A percentile compares a stretch with the other conserved stretches of the same genome.
phyloP scores from a whole-genome alignment of 208 protist species.

The Leishmania arabica region DNA sequence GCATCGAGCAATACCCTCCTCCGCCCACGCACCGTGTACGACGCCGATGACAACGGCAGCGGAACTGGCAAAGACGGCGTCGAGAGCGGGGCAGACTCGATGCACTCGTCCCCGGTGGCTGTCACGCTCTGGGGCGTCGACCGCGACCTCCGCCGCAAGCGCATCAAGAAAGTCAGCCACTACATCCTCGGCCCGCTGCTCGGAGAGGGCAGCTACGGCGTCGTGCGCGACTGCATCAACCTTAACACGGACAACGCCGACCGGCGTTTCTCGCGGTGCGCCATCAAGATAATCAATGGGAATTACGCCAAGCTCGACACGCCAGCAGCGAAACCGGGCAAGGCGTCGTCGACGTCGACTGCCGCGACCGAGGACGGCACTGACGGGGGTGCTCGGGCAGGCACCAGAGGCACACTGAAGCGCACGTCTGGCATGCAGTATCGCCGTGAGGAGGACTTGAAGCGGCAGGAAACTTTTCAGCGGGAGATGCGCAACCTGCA shows the following conservation, averaged over 20 bases:
- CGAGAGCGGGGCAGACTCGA: background rate
- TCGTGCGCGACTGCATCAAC: constrained; percentile 81
- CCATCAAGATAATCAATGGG: constrained; percentile 49
- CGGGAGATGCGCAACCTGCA: constrained; percentile 79
- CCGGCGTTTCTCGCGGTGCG: constrained; percentile 41
- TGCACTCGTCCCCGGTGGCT: constrained; percentile 28
- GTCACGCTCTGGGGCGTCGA: constrained; percentile 59
- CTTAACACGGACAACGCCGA: constrained; percentile 49
- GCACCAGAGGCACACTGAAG: constrained; percentile 1
- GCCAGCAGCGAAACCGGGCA: background rate
- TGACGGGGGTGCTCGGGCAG: background rate
- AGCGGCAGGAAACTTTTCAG: constrained; percentile 30
- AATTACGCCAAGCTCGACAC: constrained; percentile 9
- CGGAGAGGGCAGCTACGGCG: constrained; percentile 76
- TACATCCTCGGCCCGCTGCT: constrained; percentile 84
- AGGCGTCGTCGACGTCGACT: background rate
- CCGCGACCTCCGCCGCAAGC: constrained; percentile 60
- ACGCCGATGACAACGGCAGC: background rate
- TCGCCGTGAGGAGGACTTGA: constrained; percentile 25
- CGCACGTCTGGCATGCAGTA: constrained; percentile 22
- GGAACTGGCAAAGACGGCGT: background rate
- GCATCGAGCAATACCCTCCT: background rate
- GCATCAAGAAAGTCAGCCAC: constrained; percentile 79
- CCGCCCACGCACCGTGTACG: background rate
- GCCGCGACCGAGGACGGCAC: background rate